Evolutionary conservation across 345 rosid genomes (phyloP), one percentile per base, ranked within the genome.

Genomic region (Luvunga scandens): DNA sequence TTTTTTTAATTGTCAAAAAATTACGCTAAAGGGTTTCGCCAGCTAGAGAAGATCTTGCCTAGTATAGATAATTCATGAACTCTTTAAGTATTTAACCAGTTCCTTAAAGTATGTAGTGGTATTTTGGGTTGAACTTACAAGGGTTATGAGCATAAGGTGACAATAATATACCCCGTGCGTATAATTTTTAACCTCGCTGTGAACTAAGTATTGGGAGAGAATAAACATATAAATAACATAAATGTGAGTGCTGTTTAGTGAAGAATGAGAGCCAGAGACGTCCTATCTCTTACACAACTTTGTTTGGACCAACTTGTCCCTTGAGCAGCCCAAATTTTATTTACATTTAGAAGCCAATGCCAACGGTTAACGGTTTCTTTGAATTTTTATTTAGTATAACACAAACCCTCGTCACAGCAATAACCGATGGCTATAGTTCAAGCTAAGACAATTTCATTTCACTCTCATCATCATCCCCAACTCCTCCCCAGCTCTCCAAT

Each of bases 221-320:
- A 67, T 34, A 57, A 4, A 73, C 36, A 6, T 13, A 36, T 31
- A n/a, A 25, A 59, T 3, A 33, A 16, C 64, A 28, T 38, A 39
- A n/a, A 68, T 50, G 82, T 36, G 61, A 38, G 61, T 48, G 19
- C n/a, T 7, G 53, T 69, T 77, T 13, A 2, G 9, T 34, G 38
- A 83, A 22, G 71, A 68, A 80, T 61, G 74, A 75, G 81, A 79
- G 72, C 88, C 90, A 87, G 77, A 84, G 77, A 84, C 73, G 31
- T 36, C 74, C 81, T 66, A 87, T 88, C 88, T 81, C 34, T 42
- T 1, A 6, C 66, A 12, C 31, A 75, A 48, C 59, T 27, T 70
- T 70, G 36, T 6, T 39, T 45, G 72, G 72, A 48, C 38, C 60
- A 27, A 76, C 38, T 25, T 21, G 34, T 72, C 18, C 22, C 10